Evolutionary conservation across 2,329 filamentous ascomycete genomes (phyloP).

Genomic region (Penicillium griseofulvum): DNA sequence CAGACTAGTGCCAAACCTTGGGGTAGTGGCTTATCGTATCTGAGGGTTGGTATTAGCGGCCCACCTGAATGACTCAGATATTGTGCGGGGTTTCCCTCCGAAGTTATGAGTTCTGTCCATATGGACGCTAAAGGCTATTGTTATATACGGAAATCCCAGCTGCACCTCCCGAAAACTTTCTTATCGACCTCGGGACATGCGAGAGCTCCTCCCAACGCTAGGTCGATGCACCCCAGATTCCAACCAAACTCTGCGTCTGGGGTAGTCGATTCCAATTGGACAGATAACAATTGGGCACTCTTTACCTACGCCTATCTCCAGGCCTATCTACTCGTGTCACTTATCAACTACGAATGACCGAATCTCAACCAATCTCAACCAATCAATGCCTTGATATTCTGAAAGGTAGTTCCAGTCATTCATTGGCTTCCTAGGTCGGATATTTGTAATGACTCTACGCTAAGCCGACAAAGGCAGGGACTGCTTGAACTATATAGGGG

Average conservation of each 20-base stretch:
- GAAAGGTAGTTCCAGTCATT: background rate
- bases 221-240: conserved; percentile 13
- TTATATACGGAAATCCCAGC: too few relatives aligned
- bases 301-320: conserved; percentile 8
- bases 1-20: background rate
- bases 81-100: fast-evolving
- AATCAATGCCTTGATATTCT: conserved; percentile 16
- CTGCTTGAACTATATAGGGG: conserved; percentile 10
- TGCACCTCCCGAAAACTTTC: background rate
- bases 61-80: background rate
- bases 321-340: background rate
- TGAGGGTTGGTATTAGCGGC: background rate
- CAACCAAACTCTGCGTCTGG: conserved; percentile 3
- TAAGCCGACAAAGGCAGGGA: conserved; percentile 1
- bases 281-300: conserved; percentile 8
- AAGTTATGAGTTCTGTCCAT: background rate
- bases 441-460: too few relatives aligned
- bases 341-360: conserved; percentile 6
- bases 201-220: conserved; percentile 13
- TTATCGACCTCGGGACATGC: background rate
- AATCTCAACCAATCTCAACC: conserved; percentile 3
- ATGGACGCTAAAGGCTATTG: fast-evolving
- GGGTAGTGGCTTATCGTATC: background rate
- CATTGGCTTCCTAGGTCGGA: too few relatives aligned
- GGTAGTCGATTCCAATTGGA: conserved; percentile 9